phyloP scores from a whole-genome alignment of 345 rosid species.

The Salix brachista region DNA sequence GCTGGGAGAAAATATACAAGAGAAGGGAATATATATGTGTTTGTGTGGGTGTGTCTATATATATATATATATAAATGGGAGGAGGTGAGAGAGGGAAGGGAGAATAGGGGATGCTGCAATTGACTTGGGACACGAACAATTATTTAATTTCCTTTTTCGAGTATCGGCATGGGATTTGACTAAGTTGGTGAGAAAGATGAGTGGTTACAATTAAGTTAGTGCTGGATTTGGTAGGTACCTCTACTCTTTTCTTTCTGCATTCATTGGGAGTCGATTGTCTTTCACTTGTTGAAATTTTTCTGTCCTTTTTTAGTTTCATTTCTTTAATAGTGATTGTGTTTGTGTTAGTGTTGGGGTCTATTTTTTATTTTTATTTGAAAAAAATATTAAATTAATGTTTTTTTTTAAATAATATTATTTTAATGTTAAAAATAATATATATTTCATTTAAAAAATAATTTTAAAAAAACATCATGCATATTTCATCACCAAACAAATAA shows the following conservation, averaged over 20 bases:
- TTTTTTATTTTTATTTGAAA: too few species aligned
- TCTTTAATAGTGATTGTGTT: too few species aligned
- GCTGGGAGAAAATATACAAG: not conserved
- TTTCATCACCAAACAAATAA: too few species aligned
- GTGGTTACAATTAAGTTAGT: conserved; percentile 41
- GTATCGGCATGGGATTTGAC: conserved; percentile 26
- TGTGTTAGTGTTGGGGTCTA: too few species aligned
- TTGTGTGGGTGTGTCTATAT: too few species aligned
- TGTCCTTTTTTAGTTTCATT: too few species aligned
- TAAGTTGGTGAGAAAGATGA: conserved; percentile 43
- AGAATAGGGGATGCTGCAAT: conserved; percentile 17
- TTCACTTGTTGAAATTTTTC: not conserved
- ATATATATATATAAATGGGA: not conserved
- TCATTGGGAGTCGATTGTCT: conserved; percentile 4
- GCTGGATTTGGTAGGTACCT: conserved; percentile 48
- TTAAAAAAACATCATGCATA: too few species aligned
- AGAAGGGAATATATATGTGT: conserved; percentile 1
- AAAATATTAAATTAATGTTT: too few species aligned
- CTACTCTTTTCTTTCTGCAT: conserved; percentile 9
- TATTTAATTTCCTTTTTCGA: not conserved
- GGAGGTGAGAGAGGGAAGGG: not conserved
- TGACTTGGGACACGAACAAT: conserved; percentile 27
- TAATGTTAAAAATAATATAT: too few species aligned
- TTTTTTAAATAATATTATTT: too few species aligned
- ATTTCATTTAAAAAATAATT: too few species aligned